These are phyloP conservation scores for Aspergillus viridinutans DNA, from an alignment of 2,329 filamentous ascomycete species.

Conservation along the genomic window DNA sequence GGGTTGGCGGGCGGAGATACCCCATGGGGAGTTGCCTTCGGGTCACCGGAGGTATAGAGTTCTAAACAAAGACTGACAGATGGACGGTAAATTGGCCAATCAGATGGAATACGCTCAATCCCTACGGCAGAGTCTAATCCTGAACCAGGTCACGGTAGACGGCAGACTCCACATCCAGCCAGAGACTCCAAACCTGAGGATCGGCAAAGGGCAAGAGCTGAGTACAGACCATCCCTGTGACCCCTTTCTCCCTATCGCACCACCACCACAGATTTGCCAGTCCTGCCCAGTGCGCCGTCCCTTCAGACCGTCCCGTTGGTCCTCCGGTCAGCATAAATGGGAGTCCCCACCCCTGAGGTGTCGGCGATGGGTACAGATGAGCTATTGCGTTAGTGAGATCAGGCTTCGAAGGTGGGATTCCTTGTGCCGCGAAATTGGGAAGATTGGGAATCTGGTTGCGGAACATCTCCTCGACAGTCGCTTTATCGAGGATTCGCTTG, in stretches of 20 bases:
- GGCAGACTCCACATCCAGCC: conserved; percentile 18
- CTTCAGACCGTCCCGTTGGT: conserved; percentile 49
- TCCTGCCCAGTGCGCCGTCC: conserved; percentile 56
- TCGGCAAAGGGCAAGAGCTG: conserved; percentile 52
- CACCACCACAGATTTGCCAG: conserved; percentile 61
- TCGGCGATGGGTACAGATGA: conserved; percentile 48
- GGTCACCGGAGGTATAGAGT: not conserved
- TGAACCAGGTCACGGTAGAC: not conserved
- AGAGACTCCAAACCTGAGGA: conserved; percentile 39
- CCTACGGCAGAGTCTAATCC: not conserved
- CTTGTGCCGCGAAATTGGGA: conserved; percentile 49
- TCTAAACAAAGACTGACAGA: not conserved
- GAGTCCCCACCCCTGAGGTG: conserved; percentile 63
- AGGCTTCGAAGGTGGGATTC: conserved; percentile 46
- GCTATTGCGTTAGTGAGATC: conserved; percentile 46
- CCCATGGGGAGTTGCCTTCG: not conserved
- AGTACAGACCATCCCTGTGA: conserved; percentile 50
- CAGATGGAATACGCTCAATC: not conserved
- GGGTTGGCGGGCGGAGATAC: not conserved
- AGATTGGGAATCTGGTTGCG: conserved; percentile 57
- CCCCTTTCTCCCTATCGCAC: conserved; percentile 56
- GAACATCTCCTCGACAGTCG: conserved; percentile 62
- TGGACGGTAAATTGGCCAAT: not conserved
- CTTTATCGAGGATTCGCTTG: conserved; percentile 49
- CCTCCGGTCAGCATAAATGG: conserved; percentile 54